A percentile compares a stretch with the other conserved stretches of the same genome.
These are phyloP conservation scores for Phlebopus sp. DNA, from an alignment of 1,284 basidiomycete genomes.

Conservation along the genomic window DNA sequence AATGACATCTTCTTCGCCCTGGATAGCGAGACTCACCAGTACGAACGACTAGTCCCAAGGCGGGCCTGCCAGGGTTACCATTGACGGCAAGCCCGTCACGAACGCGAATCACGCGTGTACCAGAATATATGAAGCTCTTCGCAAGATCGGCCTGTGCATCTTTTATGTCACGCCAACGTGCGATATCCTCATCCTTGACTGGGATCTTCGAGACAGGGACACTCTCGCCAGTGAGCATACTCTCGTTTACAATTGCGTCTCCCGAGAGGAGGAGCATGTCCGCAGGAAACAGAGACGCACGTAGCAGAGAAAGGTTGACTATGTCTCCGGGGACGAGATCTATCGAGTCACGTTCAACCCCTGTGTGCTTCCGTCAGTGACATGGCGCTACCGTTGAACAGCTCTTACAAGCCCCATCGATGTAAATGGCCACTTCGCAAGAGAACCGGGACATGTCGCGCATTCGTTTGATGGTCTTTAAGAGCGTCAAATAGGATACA, in stretches of 20 bases:
- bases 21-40: slow-evolving; percentile 57
- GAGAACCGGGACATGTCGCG: slow-evolving; percentile 94
- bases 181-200: slow-evolving; percentile 69
- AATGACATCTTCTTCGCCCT: not conserved
- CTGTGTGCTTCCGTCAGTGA: slow-evolving; percentile 37
- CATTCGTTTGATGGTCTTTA: slow-evolving; percentile 89
- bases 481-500: slow-evolving; percentile 12
- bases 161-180: slow-evolving; percentile 65
- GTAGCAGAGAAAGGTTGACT: slow-evolving; percentile 81
- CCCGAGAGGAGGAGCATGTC: slow-evolving; percentile 93
- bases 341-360: slow-evolving; percentile 72
- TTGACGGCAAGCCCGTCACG: slow-evolving; percentile 61
- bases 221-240: slow-evolving; percentile 97
- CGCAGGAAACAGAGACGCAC: slow-evolving; percentile 79
- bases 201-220: slow-evolving; percentile 90
- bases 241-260: slow-evolving; percentile 97
- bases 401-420: slow-evolving; percentile 71
- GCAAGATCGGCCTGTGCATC: slow-evolving; percentile 71
- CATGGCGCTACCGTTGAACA: not conserved
- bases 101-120: slow-evolving; percentile 92
- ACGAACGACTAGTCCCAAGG: slow-evolving; percentile 87
- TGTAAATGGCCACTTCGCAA: slow-evolving; percentile 75
- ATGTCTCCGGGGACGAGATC: slow-evolving; percentile 93
- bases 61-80: slow-evolving; percentile 58
- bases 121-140: slow-evolving; percentile 89